These are phyloP conservation scores for Cryptococcus hybrid DNA, from an alignment of 1,284 basidiomycete species.

Conservation along the genomic window DNA sequence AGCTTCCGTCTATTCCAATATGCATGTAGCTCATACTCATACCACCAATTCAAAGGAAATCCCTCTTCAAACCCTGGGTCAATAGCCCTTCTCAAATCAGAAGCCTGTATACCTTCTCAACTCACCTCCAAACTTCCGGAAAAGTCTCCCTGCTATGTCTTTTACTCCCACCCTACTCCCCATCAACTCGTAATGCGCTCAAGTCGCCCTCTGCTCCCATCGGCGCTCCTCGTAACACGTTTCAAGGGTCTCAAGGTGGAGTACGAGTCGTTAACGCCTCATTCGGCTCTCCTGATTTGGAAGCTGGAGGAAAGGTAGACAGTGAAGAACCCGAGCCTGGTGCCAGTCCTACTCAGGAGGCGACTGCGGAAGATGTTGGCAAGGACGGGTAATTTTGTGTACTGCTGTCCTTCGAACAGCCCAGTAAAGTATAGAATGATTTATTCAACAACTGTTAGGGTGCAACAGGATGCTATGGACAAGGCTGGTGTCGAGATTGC, in stretches of 20 bases:
- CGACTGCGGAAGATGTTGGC: conserved; percentile 4
- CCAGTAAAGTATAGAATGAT: conserved; percentile 82
- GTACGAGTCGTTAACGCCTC: conserved; percentile 24
- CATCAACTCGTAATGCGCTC: conserved; percentile 16
- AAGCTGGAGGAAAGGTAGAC: conserved; percentile 10
- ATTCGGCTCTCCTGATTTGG: conserved; percentile 6
- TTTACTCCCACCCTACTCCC: conserved; percentile 67
- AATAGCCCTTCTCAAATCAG: conserved; percentile 35
- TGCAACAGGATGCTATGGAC: conserved; percentile 60
- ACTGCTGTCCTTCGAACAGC: conserved; percentile 75
- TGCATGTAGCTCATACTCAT: background rate
- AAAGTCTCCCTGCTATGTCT: conserved; percentile 57
- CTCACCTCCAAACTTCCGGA: conserved; percentile 45
- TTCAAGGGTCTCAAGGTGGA: conserved; percentile 42
- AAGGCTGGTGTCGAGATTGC: conserved; percentile 52
- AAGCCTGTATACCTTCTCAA: conserved; percentile 50
- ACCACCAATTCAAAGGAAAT: conserved; percentile 29
- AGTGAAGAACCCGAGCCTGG: conserved; percentile 7
- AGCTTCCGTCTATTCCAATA: conserved; percentile 24
- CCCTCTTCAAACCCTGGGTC: conserved; percentile 21
- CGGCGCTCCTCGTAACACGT: conserved; percentile 30
- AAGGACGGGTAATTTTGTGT: conserved; percentile 62
- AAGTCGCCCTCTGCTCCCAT: conserved; percentile 6
- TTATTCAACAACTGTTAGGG: conserved; percentile 68
- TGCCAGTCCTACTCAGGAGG: background rate